Evolutionary conservation across 2,329 filamentous ascomycete species (phyloP), one percentile per base, ranked within the genome.

Genomic region (Exophiala sideris): DNA sequence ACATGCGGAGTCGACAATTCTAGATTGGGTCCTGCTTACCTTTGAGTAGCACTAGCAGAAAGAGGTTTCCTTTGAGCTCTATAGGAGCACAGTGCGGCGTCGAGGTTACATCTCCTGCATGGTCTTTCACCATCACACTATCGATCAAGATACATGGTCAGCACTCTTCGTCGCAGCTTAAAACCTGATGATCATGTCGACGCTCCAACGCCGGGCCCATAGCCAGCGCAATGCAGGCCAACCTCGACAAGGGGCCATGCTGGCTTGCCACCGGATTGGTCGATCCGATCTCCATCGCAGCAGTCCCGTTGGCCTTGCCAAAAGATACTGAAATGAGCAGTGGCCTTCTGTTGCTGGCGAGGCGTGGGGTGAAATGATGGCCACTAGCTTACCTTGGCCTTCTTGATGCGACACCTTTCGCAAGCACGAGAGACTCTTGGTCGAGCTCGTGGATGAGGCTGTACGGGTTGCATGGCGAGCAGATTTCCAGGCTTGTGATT

Each of bases 101-200:
- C 55, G 7, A 57, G 44, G 35, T 57, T 54, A 47, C 55, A 57
- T 44, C 55, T 53, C 35, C 41, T 41, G 48, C 55, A 57, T 39
- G 55, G 55, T 40, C 47, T 57, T 42, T 53, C 55, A 20, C 55
- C 55, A 21, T 57, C 51, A 21, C 55, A 57, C 54, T 52, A 38
- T 35, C 11, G 14, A 42, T 29, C 24, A 29, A 29, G 24, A 20
- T 32, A 45, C 38, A 44, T 9, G 24, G 33, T 35, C 16, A 29
- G n/a, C 24, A 8, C 24, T 29, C 16, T 18, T 18, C 24, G 24
- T 29, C 24, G 24, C 7, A 5, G 24, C 24, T 29, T 29, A 5
- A 29, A 2, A 29, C 7, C 24, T 29, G 24, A 29, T 29, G 24
- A 5, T 29, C 24, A 8, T 5, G 7, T 29, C 24, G 24, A 29